Conservation (phyloP, 495 filamentous ascomycete species). For the Copromyces sp. region DNA sequence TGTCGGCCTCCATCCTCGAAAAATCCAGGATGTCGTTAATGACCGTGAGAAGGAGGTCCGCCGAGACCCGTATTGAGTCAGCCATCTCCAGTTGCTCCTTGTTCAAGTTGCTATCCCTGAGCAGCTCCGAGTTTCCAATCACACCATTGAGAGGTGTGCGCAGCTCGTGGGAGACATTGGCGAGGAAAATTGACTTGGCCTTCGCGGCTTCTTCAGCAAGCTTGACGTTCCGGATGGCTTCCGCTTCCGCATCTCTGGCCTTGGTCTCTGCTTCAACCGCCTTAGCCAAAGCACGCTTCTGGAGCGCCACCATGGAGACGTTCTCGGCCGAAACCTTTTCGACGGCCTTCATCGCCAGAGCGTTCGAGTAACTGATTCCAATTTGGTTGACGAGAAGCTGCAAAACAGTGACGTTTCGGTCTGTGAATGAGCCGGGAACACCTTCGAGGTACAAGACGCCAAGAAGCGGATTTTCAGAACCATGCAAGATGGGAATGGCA, state of each 20-base stretch:
- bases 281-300: slow-evolving; percentile 71
- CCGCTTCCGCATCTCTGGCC: slow-evolving; percentile 69
- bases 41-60: slow-evolving; percentile 79
- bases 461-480: slow-evolving; percentile 52
- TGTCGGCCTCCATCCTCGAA: slow-evolving; percentile 87
- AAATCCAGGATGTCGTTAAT: slow-evolving; percentile 96
- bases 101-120: slow-evolving; percentile 66
- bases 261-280: slow-evolving; percentile 74
- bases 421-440: slow-evolving; percentile 74
- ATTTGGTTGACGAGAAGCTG: slow-evolving; percentile 85
- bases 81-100: slow-evolving; percentile 82
- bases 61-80: slow-evolving; percentile 85
- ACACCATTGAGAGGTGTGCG: slow-evolving; percentile 83
- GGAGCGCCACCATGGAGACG: slow-evolving; percentile 76
- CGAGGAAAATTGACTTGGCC: slow-evolving; percentile 86
- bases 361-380: slow-evolving; percentile 79
- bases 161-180: slow-evolving; percentile 82
- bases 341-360: slow-evolving; percentile 69
- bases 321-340: slow-evolving; percentile 74
- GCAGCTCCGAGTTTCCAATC: slow-evolving; percentile 79
- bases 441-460: slow-evolving; percentile 83
- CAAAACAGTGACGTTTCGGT: slow-evolving; percentile 75
- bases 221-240: slow-evolving; percentile 78
- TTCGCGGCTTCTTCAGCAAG: slow-evolving; percentile 85
- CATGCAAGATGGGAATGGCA: slow-evolving; percentile 76